Evolutionary conservation across 495 filamentous ascomycete species (phyloP).

Genomic region (Aspergillus asperescens): DNA sequence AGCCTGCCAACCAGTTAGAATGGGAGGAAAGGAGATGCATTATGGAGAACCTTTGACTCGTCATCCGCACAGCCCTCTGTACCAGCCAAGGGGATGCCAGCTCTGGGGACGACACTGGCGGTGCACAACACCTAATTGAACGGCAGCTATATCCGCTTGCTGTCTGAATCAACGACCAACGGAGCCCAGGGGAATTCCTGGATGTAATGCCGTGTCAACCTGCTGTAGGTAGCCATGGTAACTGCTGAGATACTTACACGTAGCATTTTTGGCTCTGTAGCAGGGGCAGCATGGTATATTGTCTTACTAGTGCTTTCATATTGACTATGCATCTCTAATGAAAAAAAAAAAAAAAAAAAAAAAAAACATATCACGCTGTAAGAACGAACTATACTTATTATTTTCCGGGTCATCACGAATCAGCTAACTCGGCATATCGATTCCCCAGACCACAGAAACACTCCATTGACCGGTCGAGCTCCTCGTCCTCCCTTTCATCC

Average conservation of each 20-base stretch:
- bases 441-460: slow-evolving; percentile 31
- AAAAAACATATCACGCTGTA: too few species aligned
- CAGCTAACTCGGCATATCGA: slow-evolving; percentile 23
- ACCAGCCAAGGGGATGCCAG: background rate
- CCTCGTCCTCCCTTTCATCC: slow-evolving; percentile 5
- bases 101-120: too few species aligned
- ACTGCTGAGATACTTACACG: background rate
- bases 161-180: too few species aligned
- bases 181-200: too few species aligned
- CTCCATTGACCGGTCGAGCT: slow-evolving; percentile 13
- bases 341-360: too few species aligned
- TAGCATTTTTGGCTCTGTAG: too few species aligned
- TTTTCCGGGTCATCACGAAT: too few species aligned
- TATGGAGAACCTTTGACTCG: background rate
- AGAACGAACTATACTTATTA: too few species aligned
- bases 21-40: background rate
- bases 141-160: too few species aligned
- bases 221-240: background rate
- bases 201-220: background rate
- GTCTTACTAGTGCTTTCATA: too few species aligned
- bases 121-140: background rate
- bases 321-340: too few species aligned
- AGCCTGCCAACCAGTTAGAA: background rate
- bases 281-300: too few species aligned
- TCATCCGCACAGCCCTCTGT: background rate